Conservation (phyloP, 2,329 filamentous ascomycete genomes). For the Pestalotiopsis sp. region DNA sequence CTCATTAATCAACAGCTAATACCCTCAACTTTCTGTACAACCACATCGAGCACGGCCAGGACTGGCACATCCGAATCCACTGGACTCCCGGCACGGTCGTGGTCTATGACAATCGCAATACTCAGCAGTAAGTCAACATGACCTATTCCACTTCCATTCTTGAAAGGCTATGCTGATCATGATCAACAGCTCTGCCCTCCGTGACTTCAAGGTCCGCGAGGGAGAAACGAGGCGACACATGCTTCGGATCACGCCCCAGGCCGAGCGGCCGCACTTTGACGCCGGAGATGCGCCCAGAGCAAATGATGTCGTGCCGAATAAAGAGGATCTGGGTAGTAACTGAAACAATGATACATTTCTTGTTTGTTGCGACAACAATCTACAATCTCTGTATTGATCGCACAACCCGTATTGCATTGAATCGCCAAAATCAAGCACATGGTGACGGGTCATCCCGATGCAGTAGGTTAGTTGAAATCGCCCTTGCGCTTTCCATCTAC, state of each 20-base stretch:
- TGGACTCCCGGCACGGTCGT: conserved; percentile 14
- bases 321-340: too few relatives aligned
- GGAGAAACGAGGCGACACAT: conserved; percentile 21
- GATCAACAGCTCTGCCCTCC: conserved; percentile 17
- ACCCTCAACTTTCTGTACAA: conserved; percentile 14
- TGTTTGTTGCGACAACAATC: too few relatives aligned
- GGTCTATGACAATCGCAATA: conserved; percentile 22
- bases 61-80: conserved; percentile 15
- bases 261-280: conserved; percentile 27
- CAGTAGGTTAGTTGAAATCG: too few relatives aligned
- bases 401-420: too few relatives aligned
- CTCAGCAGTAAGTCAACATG: conserved; percentile 17
- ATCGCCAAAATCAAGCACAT: too few relatives aligned
- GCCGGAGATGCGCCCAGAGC: too few relatives aligned
- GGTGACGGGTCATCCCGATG: too few relatives aligned
- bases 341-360: too few relatives aligned
- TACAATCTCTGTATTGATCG: too few relatives aligned
- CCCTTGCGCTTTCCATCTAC: too few relatives aligned
- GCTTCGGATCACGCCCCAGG: conserved; percentile 32
- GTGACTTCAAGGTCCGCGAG: conserved; percentile 18
- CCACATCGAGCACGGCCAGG: conserved; percentile 14
- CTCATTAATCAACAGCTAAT: background rate
- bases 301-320: too few relatives aligned
- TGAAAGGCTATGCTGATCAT: background rate
- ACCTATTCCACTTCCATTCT: background rate